Conservation (phyloP, 257 asterid species). For the Buddleja alternifolia region DNA sequence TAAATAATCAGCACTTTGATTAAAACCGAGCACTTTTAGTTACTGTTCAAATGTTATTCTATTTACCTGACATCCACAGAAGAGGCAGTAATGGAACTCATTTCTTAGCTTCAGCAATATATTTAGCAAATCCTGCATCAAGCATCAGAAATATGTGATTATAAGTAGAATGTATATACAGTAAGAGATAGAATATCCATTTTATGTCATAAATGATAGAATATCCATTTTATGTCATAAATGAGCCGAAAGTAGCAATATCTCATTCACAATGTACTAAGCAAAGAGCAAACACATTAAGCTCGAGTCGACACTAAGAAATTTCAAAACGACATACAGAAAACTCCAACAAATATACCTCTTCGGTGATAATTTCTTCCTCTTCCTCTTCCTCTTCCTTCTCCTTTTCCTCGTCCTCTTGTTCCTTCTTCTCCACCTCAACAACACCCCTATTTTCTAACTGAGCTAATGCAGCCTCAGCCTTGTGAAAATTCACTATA, state of each 20-base stretch:
- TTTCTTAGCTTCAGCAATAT: constrained; percentile 78
- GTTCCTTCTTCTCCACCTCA: constrained; percentile 65
- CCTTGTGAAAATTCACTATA: constrained; percentile 68
- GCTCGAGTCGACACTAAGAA: not conserved
- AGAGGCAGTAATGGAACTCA: constrained; percentile 75
- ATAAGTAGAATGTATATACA: not conserved
- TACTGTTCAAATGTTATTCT: not conserved
- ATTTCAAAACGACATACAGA: too few relatives aligned
- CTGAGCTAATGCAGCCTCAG: constrained; percentile 88
- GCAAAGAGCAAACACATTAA: too few relatives aligned
- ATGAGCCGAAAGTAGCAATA: not conserved
- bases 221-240: not conserved
- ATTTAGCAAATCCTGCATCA: constrained; percentile 73
- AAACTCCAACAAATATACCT: constrained; percentile 59
- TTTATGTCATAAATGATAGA: not conserved
- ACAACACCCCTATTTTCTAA: constrained; percentile 78
- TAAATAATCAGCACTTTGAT: constrained; percentile 12
- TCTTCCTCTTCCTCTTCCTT: constrained; percentile 66
- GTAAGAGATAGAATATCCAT: not conserved
- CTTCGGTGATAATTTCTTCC: constrained; percentile 73
- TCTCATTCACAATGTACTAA: too few relatives aligned
- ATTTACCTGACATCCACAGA: constrained; percentile 87
- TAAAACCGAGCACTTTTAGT: not conserved
- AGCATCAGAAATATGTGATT: constrained; percentile 13
- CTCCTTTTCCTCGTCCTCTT: constrained; percentile 48